These are phyloP conservation scores for Lagerstroemia speciosa DNA, from an alignment of 345 rosid species.

Conservation along the genomic window DNA sequence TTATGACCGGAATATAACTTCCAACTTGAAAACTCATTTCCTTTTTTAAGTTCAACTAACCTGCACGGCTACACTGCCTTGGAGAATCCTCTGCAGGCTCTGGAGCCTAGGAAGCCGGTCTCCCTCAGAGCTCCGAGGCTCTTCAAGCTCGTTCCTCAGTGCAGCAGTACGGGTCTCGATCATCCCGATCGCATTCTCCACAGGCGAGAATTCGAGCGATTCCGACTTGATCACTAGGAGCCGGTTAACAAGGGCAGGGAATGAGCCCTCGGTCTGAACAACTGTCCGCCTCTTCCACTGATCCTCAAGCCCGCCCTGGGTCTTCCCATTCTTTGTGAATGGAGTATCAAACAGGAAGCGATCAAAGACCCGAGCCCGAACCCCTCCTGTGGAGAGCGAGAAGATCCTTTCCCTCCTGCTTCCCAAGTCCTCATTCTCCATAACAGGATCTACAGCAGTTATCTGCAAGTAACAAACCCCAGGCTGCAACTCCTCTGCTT, in stretches of 20 bases:
- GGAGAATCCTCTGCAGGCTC: constrained; percentile 96
- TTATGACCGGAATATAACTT: too few relatives aligned
- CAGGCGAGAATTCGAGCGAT: constrained; percentile 95
- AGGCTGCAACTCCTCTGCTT: constrained; percentile 92
- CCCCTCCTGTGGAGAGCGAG: constrained; percentile 90
- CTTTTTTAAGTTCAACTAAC: constrained; percentile 27
- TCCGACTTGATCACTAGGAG: constrained; percentile 84
- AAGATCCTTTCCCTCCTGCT: constrained; percentile 94
- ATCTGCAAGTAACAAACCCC: constrained; percentile 95
- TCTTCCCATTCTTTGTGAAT: constrained; percentile 96
- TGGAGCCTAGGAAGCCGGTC: constrained; percentile 95
- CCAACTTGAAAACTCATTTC: background rate
- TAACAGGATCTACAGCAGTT: constrained; percentile 93
- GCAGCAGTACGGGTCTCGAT: constrained; percentile 97
- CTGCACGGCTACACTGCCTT: constrained; percentile 99
- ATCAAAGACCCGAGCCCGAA: constrained; percentile 89
- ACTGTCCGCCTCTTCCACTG: constrained; percentile 99
- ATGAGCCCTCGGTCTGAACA: constrained; percentile 89
- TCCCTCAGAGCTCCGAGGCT: constrained; percentile 98
- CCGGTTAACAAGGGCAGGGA: constrained; percentile 93
- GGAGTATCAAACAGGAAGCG: constrained; percentile 99
- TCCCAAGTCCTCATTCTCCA: constrained; percentile 99
- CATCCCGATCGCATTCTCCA: constrained; percentile 99
- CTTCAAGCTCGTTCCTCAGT: constrained; percentile 85
- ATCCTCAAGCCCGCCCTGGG: constrained; percentile 95